These are phyloP conservation scores for Protomyces inundatus DNA, from an alignment of 1,139 yeast species.

Conservation along the genomic window DNA sequence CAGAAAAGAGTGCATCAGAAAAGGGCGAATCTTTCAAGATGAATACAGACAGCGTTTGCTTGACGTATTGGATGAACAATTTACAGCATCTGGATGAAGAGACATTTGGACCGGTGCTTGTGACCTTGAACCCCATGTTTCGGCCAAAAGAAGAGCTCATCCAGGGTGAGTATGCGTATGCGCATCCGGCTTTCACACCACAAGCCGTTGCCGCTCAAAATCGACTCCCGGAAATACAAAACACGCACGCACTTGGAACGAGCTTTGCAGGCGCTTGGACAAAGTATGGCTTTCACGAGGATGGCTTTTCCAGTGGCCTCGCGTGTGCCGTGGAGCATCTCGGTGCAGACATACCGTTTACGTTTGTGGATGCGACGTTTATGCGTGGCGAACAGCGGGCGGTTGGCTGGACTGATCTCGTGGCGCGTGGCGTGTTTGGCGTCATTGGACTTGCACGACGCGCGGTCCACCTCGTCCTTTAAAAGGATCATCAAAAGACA, in stretches of 20 bases:
- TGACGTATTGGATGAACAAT: slow-evolving; percentile 23
- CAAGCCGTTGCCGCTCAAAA: slow-evolving; percentile 18
- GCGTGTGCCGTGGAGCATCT: slow-evolving; percentile 20
- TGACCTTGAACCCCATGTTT: slow-evolving; percentile 15
- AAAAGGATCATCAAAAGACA: too few relatives aligned
- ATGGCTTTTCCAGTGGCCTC: slow-evolving; percentile 24
- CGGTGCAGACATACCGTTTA: slow-evolving; percentile 15
- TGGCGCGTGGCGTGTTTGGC: slow-evolving; percentile 3
- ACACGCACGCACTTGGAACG: neutral
- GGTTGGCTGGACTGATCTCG: slow-evolving; percentile 3
- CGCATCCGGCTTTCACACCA: slow-evolving; percentile 23
- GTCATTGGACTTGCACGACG: neutral
- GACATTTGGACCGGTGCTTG: slow-evolving; percentile 15
- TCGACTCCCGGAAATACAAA: slow-evolving; percentile 8
- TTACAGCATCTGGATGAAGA: slow-evolving; percentile 15
- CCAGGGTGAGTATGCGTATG: slow-evolving; percentile 13
- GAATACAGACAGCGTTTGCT: slow-evolving; percentile 18
- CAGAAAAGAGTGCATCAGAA: neutral
- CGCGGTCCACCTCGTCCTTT: neutral
- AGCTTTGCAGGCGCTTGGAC: slow-evolving; percentile 26
- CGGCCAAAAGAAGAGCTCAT: slow-evolving; percentile 7
- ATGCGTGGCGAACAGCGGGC: slow-evolving; percentile 22
- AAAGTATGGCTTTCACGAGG: slow-evolving; percentile 25
- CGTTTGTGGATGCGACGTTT: slow-evolving; percentile 23
- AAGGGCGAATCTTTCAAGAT: neutral